These are phyloP conservation scores for Hordeum pubiflorum DNA, from an alignment of 202 grass and related monocot species.

Conservation along the genomic window DNA sequence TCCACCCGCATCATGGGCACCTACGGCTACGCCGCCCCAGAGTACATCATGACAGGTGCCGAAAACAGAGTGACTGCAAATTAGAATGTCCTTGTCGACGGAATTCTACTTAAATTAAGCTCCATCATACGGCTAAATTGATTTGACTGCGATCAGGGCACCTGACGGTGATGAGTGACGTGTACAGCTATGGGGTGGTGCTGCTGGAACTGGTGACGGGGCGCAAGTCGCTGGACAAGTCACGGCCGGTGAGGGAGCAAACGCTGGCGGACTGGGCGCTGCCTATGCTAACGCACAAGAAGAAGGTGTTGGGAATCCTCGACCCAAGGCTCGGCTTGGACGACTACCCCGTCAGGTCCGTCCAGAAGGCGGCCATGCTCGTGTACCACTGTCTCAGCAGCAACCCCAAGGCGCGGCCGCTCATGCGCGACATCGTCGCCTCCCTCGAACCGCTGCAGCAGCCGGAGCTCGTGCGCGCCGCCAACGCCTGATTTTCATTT, in stretches of 20 bases:
- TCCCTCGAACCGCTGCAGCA: conserved; percentile 76
- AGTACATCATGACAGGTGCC: conserved; percentile 83
- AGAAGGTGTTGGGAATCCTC: conserved; percentile 46
- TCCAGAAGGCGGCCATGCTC: conserved; percentile 64
- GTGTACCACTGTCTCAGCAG: conserved; percentile 70
- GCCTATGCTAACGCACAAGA: conserved; percentile 51
- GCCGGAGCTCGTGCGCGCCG: neutral
- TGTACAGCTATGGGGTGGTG: conserved; percentile 91
- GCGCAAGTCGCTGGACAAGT: conserved; percentile 60
- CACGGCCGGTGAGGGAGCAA: conserved; percentile 46
- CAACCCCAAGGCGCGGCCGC: conserved; percentile 78
- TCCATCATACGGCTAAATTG: no score
- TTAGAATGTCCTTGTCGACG: no score
- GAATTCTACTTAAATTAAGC: no score
- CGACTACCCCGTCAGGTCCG: conserved; percentile 39
- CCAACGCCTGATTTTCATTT: no score
- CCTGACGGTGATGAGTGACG: conserved; percentile 83
- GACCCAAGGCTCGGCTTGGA: conserved; percentile 42
- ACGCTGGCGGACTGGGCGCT: conserved; percentile 65
- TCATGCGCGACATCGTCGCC: conserved; percentile 80
- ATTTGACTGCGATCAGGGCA: conserved; percentile 35
- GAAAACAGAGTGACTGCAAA: neutral
- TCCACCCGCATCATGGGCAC: conserved; percentile 91
- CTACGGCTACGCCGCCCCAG: conserved; percentile 82
- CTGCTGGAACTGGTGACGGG: conserved; percentile 79